These are phyloP conservation scores for Cladosporium cucumerinum DNA, from an alignment of 2,329 filamentous ascomycete species.

Conservation along the genomic window DNA sequence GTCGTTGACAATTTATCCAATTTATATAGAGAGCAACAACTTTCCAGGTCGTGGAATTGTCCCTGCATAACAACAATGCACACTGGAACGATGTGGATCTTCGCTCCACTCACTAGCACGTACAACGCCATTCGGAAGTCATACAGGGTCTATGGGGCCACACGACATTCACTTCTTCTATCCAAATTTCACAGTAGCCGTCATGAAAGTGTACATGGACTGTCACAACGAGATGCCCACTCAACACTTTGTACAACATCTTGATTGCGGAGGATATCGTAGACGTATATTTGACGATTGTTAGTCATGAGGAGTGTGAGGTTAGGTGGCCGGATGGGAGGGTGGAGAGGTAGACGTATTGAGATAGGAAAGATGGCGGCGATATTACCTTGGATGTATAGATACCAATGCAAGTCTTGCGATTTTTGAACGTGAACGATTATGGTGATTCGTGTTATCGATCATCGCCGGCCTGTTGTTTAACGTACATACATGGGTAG, in stretches of 20 bases:
- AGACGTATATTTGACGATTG: constrained; percentile 9
- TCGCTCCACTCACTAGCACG: background rate
- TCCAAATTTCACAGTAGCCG: background rate
- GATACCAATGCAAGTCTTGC: too few species aligned
- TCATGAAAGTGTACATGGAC: background rate
- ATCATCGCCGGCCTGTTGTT: background rate
- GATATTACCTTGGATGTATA: background rate
- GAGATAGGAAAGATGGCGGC: background rate
- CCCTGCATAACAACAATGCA: background rate
- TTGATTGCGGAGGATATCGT: background rate
- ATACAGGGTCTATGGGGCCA: constrained; percentile 4
- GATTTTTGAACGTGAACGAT: background rate
- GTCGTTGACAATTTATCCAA: background rate
- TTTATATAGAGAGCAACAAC: background rate
- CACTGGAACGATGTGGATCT: background rate
- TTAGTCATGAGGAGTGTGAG: constrained; percentile 7
- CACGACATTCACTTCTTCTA: background rate
- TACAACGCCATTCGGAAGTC: constrained; percentile 8
- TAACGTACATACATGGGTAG: background rate
- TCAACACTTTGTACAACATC: background rate
- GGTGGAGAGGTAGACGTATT: background rate
- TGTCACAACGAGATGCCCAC: background rate
- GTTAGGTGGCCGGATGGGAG: constrained; percentile 11
- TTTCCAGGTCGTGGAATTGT: background rate
- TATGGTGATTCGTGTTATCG: background rate